Evolutionary conservation across 257 asterid species (phyloP).

Genomic region (Primulina huaijiensis): DNA sequence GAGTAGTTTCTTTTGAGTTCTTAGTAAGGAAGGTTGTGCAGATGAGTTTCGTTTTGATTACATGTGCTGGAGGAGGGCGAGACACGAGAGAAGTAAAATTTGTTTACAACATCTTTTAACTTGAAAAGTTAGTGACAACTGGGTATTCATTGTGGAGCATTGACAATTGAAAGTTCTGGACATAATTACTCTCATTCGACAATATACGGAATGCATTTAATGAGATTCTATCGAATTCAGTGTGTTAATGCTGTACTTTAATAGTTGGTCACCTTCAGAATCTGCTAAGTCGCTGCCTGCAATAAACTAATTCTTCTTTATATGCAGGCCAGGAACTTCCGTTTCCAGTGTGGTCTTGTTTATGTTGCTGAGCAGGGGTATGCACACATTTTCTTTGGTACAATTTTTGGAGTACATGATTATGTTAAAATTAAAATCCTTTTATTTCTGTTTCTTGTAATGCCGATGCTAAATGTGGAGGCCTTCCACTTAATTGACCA

Average conservation of each 20-base stretch:
- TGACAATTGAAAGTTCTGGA: neutral
- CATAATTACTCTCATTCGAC: neutral
- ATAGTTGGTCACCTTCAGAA: conserved; percentile 14
- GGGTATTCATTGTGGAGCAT: neutral
- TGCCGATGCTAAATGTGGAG: conserved; percentile 14
- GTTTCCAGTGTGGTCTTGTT: conserved; percentile 93
- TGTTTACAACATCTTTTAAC: neutral
- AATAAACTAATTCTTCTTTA: conserved; percentile 23
- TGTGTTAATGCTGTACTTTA: conserved; percentile 1
- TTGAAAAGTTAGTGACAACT: neutral
- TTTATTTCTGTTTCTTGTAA: conserved; percentile 6
- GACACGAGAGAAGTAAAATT: neutral
- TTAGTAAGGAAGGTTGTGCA: neutral
- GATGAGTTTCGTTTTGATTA: neutral
- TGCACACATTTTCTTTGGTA: conserved; percentile 20
- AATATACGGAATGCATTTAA: neutral
- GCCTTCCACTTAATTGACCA: conserved; percentile 16
- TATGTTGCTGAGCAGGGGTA: conserved; percentile 99
- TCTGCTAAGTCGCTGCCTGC: conserved; percentile 7
- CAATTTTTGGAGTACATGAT: conserved; percentile 8
- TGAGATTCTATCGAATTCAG: conserved; percentile 9
- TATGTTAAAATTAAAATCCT: conserved; percentile 10
- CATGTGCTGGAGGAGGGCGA: neutral
- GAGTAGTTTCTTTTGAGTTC: neutral
- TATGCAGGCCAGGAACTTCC: conserved; percentile 95